Base-by-base conservation (phyloP, 2,329 filamentous ascomycete genomes). In the Corynespora cassiicola region DNA sequence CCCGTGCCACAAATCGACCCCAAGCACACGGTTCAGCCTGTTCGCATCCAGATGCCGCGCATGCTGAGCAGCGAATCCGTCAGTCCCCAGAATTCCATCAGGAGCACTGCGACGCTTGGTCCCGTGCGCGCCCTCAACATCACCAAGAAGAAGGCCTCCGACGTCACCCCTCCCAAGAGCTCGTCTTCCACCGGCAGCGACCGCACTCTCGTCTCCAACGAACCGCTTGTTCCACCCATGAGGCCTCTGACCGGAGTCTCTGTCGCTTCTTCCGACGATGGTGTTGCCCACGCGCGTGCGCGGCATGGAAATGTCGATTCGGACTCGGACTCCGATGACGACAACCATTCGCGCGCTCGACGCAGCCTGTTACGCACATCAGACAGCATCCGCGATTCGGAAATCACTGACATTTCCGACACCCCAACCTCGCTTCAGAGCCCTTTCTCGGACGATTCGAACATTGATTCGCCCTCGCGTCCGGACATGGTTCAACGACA, bases 1-100 rank as follows among this genome's bases (percentile, higher is more conserved):
- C 88, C 88, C 0, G 85, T 92, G 5, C 87, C 88, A 6, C 74
- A 75, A 40, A 84, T 94, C 54, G 84, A 90, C 56, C 81, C 78
- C 48, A 78, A 78, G 45, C 63, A 68, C 42, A 45, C 51, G 11
- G 40, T 52, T 1, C 57, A 59, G 37, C 58, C 63, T 5, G 56
- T 69, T 26, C 64, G 63, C 36, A 61, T 75, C 19, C 63, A 74
- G 50, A 73, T 75, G 61, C 72, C 72, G 5, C 52, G 57, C 21
- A 58, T 66, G 36, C 42, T 35, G 26, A 52, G 48, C 20, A 45
- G 32, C 34, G 45, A 46, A 12, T 50, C 54, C 8, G 38, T 54
- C 18, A 67, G 65, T 41, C 63, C 68, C 3, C 54, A 60, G 34
- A 59, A 65, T 45, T 65, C 66, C 9, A 47, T 68, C 19, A 61